Percentiles rank a stretch among this genome's conserved stretches.
Conservation (phyloP, 2,329 filamentous ascomycete species). For the Fusarium sp. region DNA sequence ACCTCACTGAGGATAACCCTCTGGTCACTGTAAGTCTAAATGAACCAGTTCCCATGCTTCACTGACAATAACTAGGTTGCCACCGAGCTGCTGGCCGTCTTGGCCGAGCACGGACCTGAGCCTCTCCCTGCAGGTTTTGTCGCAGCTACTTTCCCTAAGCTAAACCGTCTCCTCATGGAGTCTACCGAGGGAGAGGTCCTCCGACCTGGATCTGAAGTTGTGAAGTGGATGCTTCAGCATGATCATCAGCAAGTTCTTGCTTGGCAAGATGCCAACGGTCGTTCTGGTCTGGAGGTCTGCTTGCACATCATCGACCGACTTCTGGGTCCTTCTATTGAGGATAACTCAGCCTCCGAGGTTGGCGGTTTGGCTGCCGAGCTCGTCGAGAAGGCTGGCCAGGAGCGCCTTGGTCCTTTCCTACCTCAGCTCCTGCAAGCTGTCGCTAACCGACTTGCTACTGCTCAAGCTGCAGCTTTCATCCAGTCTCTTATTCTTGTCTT, state of each 20-base stretch:
- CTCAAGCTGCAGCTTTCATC: conserved; percentile 87
- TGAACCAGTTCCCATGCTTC: not conserved
- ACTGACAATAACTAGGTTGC: conserved; percentile 65
- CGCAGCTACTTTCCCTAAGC: conserved; percentile 83
- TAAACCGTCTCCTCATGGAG: conserved; percentile 82
- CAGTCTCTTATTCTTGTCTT: conserved; percentile 97
- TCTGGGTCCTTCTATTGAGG: conserved; percentile 82
- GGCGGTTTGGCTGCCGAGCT: conserved; percentile 92
- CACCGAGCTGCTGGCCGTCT: conserved; percentile 80
- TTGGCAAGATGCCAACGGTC: conserved; percentile 82
- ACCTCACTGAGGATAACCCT: conserved; percentile 83
- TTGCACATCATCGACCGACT: conserved; percentile 92
- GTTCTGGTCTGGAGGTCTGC: conserved; percentile 86
- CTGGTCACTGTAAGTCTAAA: conserved; percentile 71
- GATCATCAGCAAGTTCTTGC: conserved; percentile 89
- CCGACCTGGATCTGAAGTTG: conserved; percentile 82
- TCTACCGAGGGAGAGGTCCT: conserved; percentile 89
- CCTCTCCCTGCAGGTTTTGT: conserved; percentile 90
- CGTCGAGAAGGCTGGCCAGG: conserved; percentile 93
- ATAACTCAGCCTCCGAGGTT: conserved; percentile 94
- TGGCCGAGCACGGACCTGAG: conserved; percentile 83
- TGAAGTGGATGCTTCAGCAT: conserved; percentile 89
- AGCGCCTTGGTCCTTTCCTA: conserved; percentile 88
- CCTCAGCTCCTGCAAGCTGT: conserved; percentile 89
- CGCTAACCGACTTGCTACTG: conserved; percentile 81